Evolutionary conservation across 2,329 filamentous ascomycete species (phyloP), one percentile per base, ranked within the genome.

Genomic region (Cercospora sp.): DNA sequence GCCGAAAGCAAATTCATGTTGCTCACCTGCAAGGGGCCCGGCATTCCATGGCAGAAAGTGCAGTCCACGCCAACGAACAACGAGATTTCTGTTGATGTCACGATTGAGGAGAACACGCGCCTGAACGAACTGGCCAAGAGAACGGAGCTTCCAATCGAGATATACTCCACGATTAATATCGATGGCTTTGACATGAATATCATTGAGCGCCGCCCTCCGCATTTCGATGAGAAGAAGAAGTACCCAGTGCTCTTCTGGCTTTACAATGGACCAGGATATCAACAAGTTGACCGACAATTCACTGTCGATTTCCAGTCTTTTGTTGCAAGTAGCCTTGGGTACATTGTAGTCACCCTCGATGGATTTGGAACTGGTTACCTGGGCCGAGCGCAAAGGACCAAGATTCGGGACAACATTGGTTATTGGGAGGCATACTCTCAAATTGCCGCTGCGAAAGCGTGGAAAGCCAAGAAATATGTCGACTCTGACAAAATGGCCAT

Each of bases 171-270:
- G 10, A 86, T 99, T 60, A 91, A 90, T n/a, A 87, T 98, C 16
- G 90, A 95, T 70, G 91, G 90, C 33, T 90, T 91, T 73, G 87
- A 89, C 18, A 81, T 92, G 16, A 88, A 91, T 68, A 84, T 91
- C 12, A 82, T 98, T 13, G 95, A 99, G 80, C 90, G 93, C 31
- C 91, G 93, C 0, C 95, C 95, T 5, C 91, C 94, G 1, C 91
- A 97, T 79, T 99, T 98, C 77, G 87, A 93, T 51, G 70, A 69
- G 28, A 89, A 88, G 74, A 94, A 91, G 80, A 89, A 91, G 77
- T 98, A 99, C 74, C 95, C 95, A 0, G 93, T 99, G 1, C 86
- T 99, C 4, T 99, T 99, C 84, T 90, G 92, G 75, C 90, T 97
- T 68, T 99, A 99, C 82, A 94, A 92, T 26, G 95, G 95, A 0